Base-by-base conservation (phyloP, 805 yeast genomes). In the Saturnispora hagleri region DNA sequence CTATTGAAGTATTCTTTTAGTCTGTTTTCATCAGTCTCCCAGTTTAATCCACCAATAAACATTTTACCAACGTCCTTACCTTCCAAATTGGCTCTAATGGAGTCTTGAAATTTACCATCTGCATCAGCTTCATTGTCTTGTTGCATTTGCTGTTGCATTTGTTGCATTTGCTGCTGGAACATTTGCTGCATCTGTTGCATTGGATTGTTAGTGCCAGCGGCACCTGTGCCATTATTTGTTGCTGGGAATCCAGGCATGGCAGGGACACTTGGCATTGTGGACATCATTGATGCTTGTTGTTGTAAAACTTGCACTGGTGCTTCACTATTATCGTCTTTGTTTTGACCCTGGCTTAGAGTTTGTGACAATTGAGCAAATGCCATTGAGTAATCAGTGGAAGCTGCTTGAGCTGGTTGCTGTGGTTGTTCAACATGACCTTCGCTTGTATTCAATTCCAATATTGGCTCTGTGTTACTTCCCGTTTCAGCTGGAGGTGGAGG, bases 21-120 rank as follows among this genome's bases (percentile, higher is more conserved):
- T 34, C 85, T 80, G 56, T 89, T 95, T 63, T 91, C 98, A 13
- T 90, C 83, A 15, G 99, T 91, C 64, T 91, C 97, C 98, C 98
- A 91, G 63, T 91, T 93, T 61, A 91, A 80, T 48, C 99, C 99
- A 57, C 99, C 99, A 67, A 89, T 80, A 63, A 89, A 89, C 95
- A 89, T 86, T 65, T 89, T 89, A 51, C 95, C 95, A 57, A 82
- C 82, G 61, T 87, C 96, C 57, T 82, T 79, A 56, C 63, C 58
- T 33, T 79, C 69, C 57, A 80, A 65, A 67, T 81, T 78, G 15
- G 79, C 80, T 54, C 69, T 75, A 36, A 69, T 69, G 24, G 60
- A 45, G 51, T 65, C 68, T 42, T 60, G 61, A 49, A 57, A 59
- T 46, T 22, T 33, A 15, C 33, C 42, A 33, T 27, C 47, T 5